Evolutionary conservation across 164 flowering plant species (phyloP), one percentile per base, ranked within the genome.

Genomic region (Paratinospora sagittata): DNA sequence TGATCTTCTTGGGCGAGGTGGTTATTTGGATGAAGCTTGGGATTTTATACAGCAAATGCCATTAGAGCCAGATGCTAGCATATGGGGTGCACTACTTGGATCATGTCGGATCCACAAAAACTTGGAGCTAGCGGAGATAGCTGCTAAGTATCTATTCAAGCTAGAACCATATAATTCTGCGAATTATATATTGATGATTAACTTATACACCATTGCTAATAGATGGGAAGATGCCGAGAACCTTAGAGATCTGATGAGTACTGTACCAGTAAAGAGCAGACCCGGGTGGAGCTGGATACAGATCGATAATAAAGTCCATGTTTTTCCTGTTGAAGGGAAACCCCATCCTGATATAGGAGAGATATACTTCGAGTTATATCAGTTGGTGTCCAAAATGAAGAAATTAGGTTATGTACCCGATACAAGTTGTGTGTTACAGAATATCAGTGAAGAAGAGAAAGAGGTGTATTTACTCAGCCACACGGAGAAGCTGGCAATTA

Each of bases 21-120:
- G 92, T 68, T 85, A 83, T 76, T 76, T 88, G 62, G 91, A 88
- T 67, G 90, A 90, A 78, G 90, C 92, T 57, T 81, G 79, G 86
- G 88, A 87, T 71, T 84, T 88, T 69, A 80, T 87, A 70, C 75
- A 77, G 60, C 68, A 75, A 6, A 87, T 88, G 90, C 89, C 89
- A 55, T 4, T 85, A 47, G 70, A 81, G 60, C 89, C 96, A 23
- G 89, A 87, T 80, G 85, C 89, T 21, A 73, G 84, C 11, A 69
- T 84, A 11, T 86, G 89, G 86, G 95, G 91, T 67, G 86, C 95
- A 47, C 70, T 88, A 61, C 89, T 90, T 52, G 82, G 80, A 69
- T 80, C 90, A 3, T 83, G 87, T 69, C 78, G 81, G 57, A 78
- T 72, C 65, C 87, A 85, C 69, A 76, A 73, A 30, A 76, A 84